Base-by-base conservation (phyloP, 805 yeast genomes). In the Wickerhamiella kurtzmanii region DNA sequence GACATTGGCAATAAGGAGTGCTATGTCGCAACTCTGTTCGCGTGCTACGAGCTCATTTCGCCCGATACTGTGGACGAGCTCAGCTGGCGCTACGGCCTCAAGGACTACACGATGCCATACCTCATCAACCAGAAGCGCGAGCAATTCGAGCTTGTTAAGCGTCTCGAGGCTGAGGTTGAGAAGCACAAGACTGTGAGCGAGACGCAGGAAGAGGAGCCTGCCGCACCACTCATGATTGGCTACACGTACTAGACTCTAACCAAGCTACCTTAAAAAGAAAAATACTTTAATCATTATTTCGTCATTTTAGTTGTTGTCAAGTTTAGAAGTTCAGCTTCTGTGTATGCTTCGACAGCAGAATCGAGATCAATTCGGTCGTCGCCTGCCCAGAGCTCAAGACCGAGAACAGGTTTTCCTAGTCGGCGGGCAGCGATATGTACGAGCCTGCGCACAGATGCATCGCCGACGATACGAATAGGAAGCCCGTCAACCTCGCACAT, bases 1-100 rank as follows among this genome's bases (percentile, higher is more conserved):
- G 96, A 89, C 58, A 85, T 94, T 37, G 97, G 95, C 56, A 92
- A 92, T 69, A 86, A 81, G 66, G 98, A 92, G 70, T 84, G 95
- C 59, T 83, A 86, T 62, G 82, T 87, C 58, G 96, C 95, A 4
- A 76, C 88, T 51, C 73, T 92, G 60, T 92, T 81, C 68, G 70
- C 85, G 4, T 84, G 94, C 59, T 92, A 92, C 64, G 83, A 81
- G 45, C 70, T 80, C 60, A 71, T 92, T 54, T 76, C 77, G 45
- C 78, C 77, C 54, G 98, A 92, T 60, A 79, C 80, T 59, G 95
- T 89, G 18, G 66, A 82, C 55, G 98, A 92, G 65, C 69, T 87
- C 54, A 74, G 94, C 32, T 92, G 99, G 98, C 72, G 94, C 62
- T 82, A 86, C 65, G 75, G 76, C 55, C 76, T 92, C 66, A 76